Evolutionary conservation across 164 flowering plant species (phyloP).

Genomic region (Umbellularia californica): DNA sequence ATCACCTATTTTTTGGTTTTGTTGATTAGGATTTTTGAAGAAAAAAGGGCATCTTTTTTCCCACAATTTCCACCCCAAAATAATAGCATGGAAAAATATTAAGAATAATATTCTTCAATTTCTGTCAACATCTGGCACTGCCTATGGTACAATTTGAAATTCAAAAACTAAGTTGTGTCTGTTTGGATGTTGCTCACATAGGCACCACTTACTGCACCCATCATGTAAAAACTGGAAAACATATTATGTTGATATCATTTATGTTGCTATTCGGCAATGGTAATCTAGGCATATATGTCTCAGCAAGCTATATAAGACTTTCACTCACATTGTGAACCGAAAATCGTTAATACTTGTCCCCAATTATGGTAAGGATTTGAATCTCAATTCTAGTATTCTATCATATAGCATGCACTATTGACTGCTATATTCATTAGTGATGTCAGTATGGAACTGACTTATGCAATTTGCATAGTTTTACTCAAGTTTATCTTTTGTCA

Average conservation of each 20-base stretch:
- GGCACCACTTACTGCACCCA: too few species aligned
- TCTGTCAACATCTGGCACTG: too few species aligned
- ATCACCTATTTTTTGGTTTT: not conserved
- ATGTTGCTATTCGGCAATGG: too few species aligned
- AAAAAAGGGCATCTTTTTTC: not conserved
- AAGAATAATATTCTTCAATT: too few species aligned
- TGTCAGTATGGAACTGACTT: not conserved
- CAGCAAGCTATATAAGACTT: not conserved
- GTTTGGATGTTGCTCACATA: too few species aligned
- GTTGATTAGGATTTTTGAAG: too few species aligned
- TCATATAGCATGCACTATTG: not conserved
- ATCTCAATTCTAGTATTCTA: not conserved
- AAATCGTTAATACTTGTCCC: not conserved
- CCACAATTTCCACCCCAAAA: not conserved
- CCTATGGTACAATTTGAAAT: too few species aligned
- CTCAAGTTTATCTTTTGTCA: not conserved
- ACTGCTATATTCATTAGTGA: not conserved
- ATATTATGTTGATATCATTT: not conserved
- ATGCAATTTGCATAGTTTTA: not conserved
- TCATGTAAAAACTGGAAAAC: too few species aligned
- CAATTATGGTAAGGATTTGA: not conserved
- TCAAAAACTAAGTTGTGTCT: too few species aligned
- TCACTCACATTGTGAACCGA: not conserved
- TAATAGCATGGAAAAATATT: too few species aligned
- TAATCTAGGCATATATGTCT: not conserved